Evolutionary conservation across 805 yeast genomes (phyloP).

Genomic region (Diddensiella santjacobensis): DNA sequence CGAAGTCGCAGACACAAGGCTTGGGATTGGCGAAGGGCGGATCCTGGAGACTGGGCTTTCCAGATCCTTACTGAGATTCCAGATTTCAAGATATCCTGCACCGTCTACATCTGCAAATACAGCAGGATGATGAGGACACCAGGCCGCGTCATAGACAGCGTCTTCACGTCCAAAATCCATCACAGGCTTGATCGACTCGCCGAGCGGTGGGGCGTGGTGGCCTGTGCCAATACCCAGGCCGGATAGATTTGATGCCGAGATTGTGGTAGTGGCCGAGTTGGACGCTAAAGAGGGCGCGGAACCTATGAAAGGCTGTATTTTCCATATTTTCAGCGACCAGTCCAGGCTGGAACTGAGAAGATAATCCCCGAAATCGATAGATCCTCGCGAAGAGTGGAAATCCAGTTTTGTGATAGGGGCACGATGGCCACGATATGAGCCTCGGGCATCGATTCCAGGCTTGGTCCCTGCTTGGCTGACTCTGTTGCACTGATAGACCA

Average conservation of each 20-base stretch:
- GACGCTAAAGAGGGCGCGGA: neutral
- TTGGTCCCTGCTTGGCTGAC: slow-evolving; percentile 30
- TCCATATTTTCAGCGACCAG: slow-evolving; percentile 39
- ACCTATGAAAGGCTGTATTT: slow-evolving; percentile 14
- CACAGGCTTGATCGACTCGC: slow-evolving; percentile 21
- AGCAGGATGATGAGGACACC: slow-evolving; percentile 35
- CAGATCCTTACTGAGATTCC: slow-evolving; percentile 35
- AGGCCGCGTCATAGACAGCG: slow-evolving; percentile 35
- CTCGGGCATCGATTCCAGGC: slow-evolving; percentile 31
- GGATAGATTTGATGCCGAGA: slow-evolving; percentile 6
- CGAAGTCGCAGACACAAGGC: neutral
- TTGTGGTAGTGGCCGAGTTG: slow-evolving; percentile 1
- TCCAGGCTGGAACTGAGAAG: slow-evolving; percentile 35
- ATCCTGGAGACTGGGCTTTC: slow-evolving; percentile 29
- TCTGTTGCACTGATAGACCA: slow-evolving; percentile 33
- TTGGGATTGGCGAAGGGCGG: slow-evolving; percentile 10
- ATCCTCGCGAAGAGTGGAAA: slow-evolving; percentile 27
- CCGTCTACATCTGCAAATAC: slow-evolving; percentile 37
- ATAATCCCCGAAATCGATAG: slow-evolving; percentile 27
- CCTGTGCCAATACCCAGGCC: neutral
- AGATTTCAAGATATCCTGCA: slow-evolving; percentile 35
- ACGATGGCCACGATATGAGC: slow-evolving; percentile 30
- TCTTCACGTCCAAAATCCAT: slow-evolving; percentile 28
- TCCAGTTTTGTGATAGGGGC: slow-evolving; percentile 35
- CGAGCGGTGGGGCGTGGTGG: neutral